These are phyloP conservation scores for Chaetomium cochliodes DNA, from an alignment of 495 filamentous ascomycete species.

Conservation along the genomic window DNA sequence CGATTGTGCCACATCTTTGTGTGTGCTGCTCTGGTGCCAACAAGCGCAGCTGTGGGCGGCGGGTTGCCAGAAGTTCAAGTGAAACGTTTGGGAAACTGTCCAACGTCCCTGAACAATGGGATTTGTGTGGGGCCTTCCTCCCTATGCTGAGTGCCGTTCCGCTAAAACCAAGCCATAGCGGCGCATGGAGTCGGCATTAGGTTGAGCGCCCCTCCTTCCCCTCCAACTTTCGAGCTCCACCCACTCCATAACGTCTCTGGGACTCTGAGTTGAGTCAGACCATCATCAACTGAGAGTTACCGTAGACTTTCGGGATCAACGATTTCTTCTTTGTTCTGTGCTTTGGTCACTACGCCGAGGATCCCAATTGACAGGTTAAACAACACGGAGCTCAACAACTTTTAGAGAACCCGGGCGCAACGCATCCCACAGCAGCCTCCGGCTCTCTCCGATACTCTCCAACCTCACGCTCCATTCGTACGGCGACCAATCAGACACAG, in stretches of 20 bases:
- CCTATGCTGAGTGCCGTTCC: not conserved
- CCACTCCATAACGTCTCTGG: conserved; percentile 8
- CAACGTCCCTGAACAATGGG: not conserved
- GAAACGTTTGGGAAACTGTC: not conserved
- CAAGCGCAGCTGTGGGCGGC: conserved; percentile 12
- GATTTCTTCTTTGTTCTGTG: not conserved
- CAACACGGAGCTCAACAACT: not conserved
- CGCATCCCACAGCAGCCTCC: not conserved
- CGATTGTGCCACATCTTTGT: conserved; percentile 2
- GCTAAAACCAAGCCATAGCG: not conserved
- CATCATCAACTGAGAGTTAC: not conserved
- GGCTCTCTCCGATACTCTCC: not conserved
- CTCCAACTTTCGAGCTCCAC: conserved; percentile 1
- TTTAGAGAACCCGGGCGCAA: not conserved
- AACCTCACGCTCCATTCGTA: not conserved
- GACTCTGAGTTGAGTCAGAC: not conserved
- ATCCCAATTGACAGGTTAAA: not conserved
- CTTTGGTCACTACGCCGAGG: not conserved
- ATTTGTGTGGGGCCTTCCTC: not conserved
- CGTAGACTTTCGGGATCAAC: not conserved
- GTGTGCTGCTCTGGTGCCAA: conserved; percentile 1
- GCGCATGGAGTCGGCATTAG: conserved; percentile 9
- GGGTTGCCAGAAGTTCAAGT: conserved; percentile 5
- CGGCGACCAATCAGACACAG: not conserved
- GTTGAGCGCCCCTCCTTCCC: conserved; percentile 14